Evolutionary conservation across 1,139 yeast species (phyloP), one percentile per base, ranked within the genome.

Genomic region (Lodderomyces oxycetoniae): DNA sequence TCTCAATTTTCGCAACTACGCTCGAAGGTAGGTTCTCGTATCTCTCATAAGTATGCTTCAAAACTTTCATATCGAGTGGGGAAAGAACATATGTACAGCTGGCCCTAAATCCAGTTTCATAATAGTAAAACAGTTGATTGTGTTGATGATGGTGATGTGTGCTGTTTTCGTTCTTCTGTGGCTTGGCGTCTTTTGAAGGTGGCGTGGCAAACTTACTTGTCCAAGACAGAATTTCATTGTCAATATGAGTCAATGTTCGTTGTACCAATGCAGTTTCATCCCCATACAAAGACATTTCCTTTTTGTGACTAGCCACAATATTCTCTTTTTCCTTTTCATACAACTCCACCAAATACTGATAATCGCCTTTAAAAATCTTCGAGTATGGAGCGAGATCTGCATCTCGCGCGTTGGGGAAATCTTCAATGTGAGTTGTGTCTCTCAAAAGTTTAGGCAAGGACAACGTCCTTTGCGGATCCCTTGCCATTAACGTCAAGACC

Each of bases 61-160:
- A 61, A 9, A 91, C 78, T 39, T 80, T 80, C 32, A 85, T 73
- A 50, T 91, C 98, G 31, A 91, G 61, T 2, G 89, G 79, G 0
- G 95, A 78, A 15, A 89, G 61, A 28, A 85, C 82, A 53, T 64
- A 87, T 20, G 75, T 73, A 4, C 81, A 71, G 3, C 77, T 64
- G 0, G 91, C 71, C 44, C 77, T 74, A 55, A 81, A 82, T 0
- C 81, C 79, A 0, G 95, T 80, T 50, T 87, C 89, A 52, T 81
- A 86, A 41, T 54, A 65, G 40, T 50, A 66, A 31, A 49, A 54
- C 3, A 49, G 28, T 10, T 28, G 35, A 10, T 23, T 30, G 12
- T n/a, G 12, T 10, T 30, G 28, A 19, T 29, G 20, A 3, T 12
- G 30, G 11, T 9, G 23, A 10, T 9, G 12, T 14, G 6, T 23